Evolutionary conservation across 768 basidiomycete genomes (phyloP).

Genomic region (Boletus vermiculosoides): DNA sequence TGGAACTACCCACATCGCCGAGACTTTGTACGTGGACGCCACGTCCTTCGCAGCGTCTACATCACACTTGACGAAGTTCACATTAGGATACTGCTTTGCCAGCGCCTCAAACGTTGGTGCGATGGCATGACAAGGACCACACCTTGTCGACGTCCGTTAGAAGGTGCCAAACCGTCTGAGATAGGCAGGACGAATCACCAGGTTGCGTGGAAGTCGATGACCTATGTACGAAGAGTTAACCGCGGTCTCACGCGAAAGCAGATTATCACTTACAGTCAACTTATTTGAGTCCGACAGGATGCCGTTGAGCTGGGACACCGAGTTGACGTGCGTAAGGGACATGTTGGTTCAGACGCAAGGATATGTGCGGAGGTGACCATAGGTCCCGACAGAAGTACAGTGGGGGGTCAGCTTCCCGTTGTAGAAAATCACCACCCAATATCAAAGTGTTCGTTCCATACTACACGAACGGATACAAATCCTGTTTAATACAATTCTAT

Average conservation of each 20-base stretch:
- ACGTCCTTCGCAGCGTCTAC: slow-evolving; percentile 73
- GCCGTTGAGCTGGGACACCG: slow-evolving; percentile 59
- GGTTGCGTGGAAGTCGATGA: slow-evolving; percentile 85
- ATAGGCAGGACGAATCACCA: slow-evolving; percentile 47
- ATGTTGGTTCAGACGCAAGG: slow-evolving; percentile 29
- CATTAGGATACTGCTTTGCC: slow-evolving; percentile 62
- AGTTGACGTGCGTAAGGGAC: slow-evolving; percentile 63
- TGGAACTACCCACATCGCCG: slow-evolving; percentile 61
- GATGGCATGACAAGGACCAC: slow-evolving; percentile 82
- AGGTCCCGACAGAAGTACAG: background rate
- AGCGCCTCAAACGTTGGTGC: slow-evolving; percentile 73
- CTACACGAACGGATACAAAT: background rate
- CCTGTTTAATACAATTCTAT: background rate
- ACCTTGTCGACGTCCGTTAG: slow-evolving; percentile 47
- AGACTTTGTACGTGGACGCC: slow-evolving; percentile 56
- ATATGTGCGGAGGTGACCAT: background rate
- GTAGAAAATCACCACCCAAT: slow-evolving; percentile 4
- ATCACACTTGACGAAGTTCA: slow-evolving; percentile 84
- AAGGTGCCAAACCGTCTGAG: background rate
- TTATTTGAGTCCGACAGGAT: slow-evolving; percentile 62
- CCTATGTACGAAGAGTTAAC: slow-evolving; percentile 39
- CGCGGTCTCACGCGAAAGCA: background rate
- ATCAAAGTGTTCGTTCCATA: background rate
- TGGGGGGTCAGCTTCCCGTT: background rate
- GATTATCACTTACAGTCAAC: slow-evolving; percentile 49